Conservation (phyloP, 1,139 yeast genomes). For the Yamadazyma pseudoaaseri region DNA sequence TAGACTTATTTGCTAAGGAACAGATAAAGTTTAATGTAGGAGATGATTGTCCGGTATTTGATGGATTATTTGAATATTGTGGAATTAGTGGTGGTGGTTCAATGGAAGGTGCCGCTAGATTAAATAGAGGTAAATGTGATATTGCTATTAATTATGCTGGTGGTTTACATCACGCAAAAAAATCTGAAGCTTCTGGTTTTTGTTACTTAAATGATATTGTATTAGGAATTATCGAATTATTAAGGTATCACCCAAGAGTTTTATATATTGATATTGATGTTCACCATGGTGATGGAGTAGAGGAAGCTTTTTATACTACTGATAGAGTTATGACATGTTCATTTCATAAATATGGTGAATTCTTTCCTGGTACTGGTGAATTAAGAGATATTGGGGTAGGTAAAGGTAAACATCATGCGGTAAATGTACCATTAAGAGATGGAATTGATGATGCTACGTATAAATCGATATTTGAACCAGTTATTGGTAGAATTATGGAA, state of each 20-base stretch:
- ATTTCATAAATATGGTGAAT: constrained; percentile 94
- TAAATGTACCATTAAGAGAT: constrained; percentile 92
- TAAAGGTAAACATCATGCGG: constrained; percentile 78
- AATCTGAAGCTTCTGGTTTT: constrained; percentile 90
- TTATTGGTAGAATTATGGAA: constrained; percentile 79
- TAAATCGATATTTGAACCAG: constrained; percentile 84
- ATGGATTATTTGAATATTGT: constrained; percentile 88
- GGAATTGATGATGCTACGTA: constrained; percentile 95
- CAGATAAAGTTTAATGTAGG: constrained; percentile 95
- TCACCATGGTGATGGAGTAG: constrained; percentile 98
- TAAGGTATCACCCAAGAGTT: constrained; percentile 87
- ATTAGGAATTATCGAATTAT: constrained; percentile 74
- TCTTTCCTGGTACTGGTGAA: constrained; percentile 96
- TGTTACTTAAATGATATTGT: constrained; percentile 96
- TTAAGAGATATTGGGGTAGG: constrained; percentile 86
- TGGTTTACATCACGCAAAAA: constrained; percentile 95
- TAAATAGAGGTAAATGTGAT: constrained; percentile 83
- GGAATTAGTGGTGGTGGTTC: constrained; percentile 90
- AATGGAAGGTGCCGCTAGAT: constrained; percentile 85
- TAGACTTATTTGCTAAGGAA: constrained; percentile 88
- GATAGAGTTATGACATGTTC: constrained; percentile 95
- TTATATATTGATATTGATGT: constrained; percentile 92
- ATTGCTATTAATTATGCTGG: constrained; percentile 98
- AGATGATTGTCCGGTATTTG: constrained; percentile 97
- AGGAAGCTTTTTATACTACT: constrained; percentile 93